These are phyloP conservation scores for Hortiboletus flavorubellus DNA, from an alignment of 768 basidiomycete species.

Conservation along the genomic window DNA sequence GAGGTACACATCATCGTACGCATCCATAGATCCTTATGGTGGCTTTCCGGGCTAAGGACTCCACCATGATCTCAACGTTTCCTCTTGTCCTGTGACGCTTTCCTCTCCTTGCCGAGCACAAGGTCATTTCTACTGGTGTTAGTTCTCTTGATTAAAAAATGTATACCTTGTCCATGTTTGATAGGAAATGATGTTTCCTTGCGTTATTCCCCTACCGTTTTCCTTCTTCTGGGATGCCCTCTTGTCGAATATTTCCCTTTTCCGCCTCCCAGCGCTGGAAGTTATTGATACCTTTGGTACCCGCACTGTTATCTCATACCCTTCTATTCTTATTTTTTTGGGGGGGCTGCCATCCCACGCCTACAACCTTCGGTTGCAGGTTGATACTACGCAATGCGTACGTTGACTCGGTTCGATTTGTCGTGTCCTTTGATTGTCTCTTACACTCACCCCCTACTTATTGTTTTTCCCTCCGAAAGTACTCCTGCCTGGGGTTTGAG, in stretches of 20 bases:
- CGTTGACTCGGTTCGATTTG: not conserved
- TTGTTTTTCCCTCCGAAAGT: not conserved
- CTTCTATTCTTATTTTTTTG: not conserved
- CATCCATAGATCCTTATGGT: slow-evolving; percentile 25
- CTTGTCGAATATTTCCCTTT: not conserved
- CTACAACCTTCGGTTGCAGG: not conserved
- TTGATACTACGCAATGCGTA: not conserved
- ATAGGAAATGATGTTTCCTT: slow-evolving; percentile 3
- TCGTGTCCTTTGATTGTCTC: not conserved
- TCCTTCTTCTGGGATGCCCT: slow-evolving; percentile 3
- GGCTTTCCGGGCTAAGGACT: slow-evolving; percentile 8
- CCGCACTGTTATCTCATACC: slow-evolving; percentile 16
- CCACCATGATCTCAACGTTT: not conserved
- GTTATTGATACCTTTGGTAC: slow-evolving; percentile 22
- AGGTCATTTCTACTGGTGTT: not conserved
- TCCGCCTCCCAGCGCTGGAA: slow-evolving; percentile 3
- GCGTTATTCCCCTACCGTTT: not conserved
- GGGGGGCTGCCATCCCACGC: not conserved
- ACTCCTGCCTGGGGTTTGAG: slow-evolving; percentile 23
- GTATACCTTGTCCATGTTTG: slow-evolving; percentile 15
- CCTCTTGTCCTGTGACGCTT: not conserved
- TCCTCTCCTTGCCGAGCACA: not conserved
- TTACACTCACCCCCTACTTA: not conserved
- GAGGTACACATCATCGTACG: slow-evolving; percentile 26
- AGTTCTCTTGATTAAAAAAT: slow-evolving; percentile 6